A percentile compares a stretch with the other conserved stretches of the same genome.
phyloP scores from a whole-genome alignment of 2,329 filamentous ascomycete species.

The Dactylellina haptotyla region DNA sequence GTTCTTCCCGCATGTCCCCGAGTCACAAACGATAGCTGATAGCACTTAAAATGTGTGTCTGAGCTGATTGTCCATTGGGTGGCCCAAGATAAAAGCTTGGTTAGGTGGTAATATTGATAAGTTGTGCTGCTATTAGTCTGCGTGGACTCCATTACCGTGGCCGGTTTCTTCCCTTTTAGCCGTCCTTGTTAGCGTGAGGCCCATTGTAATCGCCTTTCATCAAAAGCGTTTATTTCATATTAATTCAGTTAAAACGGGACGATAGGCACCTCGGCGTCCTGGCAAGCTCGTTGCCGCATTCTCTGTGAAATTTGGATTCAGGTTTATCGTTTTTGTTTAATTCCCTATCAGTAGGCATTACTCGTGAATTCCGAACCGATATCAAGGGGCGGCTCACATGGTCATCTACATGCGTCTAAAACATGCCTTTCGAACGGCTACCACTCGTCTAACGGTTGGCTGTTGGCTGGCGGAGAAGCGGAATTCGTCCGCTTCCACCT shows the following conservation, averaged over 20 bases:
- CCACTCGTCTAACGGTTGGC: neutral
- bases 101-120: constrained; percentile 24
- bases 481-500: neutral
- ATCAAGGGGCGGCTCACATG: constrained; percentile 28
- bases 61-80: constrained; percentile 34
- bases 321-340: constrained; percentile 1
- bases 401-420: neutral
- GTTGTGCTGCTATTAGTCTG: constrained; percentile 20
- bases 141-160: constrained; percentile 25
- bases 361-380: constrained; percentile 23
- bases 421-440: neutral
- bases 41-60: constrained; percentile 37
- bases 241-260: neutral
- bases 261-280: constrained; percentile 18
- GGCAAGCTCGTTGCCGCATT: constrained; percentile 17
- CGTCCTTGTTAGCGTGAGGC: constrained; percentile 20
- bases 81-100: constrained; percentile 25
- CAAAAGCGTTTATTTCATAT: neutral
- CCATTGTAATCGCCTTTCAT: constrained; percentile 41
- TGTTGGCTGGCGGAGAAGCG: neutral
- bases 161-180: constrained; percentile 47
- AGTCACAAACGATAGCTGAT: constrained; percentile 15
- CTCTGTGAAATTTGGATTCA: neutral
- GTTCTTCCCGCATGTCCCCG: constrained; percentile 51
- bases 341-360: constrained; percentile 34